These are phyloP conservation scores for Scedosporium apiospermum DNA, from an alignment of 2,329 filamentous ascomycete species.

Conservation along the genomic window DNA sequence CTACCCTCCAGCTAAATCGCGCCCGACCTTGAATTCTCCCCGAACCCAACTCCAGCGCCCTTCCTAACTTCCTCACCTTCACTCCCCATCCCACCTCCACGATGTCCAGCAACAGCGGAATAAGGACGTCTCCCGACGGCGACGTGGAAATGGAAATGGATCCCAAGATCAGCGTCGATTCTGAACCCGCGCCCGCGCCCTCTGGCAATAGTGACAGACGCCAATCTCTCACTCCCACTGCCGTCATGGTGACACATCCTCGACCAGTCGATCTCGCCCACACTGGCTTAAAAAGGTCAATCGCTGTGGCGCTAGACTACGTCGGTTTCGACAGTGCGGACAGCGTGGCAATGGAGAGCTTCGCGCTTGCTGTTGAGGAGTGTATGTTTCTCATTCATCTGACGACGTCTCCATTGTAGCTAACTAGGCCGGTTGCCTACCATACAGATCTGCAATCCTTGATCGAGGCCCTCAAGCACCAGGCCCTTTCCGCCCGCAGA, in stretches of 20 bases:
- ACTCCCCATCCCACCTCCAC: neutral
- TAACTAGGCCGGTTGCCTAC: constrained; percentile 14
- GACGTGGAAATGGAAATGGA: neutral
- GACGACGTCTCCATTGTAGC: neutral
- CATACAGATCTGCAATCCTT: constrained; percentile 38
- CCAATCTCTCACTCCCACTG: neutral
- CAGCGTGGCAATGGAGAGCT: constrained; percentile 48
- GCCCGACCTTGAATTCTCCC: too few relatives aligned
- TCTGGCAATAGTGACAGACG: neutral
- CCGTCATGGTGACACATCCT: neutral
- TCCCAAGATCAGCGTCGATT: neutral
- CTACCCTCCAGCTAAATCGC: too few relatives aligned
- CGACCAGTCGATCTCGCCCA: constrained; percentile 15
- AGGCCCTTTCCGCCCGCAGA: constrained; percentile 40
- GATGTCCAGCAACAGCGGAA: neutral
- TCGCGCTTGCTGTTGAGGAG: constrained; percentile 44
- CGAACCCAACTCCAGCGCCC: too few relatives aligned
- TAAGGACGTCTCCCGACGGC: neutral
- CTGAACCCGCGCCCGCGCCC: neutral
- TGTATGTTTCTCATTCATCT: constrained; percentile 32
- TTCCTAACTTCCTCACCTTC: neutral
- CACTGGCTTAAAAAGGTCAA: constrained; percentile 41
- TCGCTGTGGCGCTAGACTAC: constrained; percentile 44
- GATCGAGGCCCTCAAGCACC: constrained; percentile 35
- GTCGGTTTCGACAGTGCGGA: constrained; percentile 49